Base-by-base conservation (phyloP, 2,329 filamentous ascomycete genomes). In the Hymenoscyphus linearis region DNA sequence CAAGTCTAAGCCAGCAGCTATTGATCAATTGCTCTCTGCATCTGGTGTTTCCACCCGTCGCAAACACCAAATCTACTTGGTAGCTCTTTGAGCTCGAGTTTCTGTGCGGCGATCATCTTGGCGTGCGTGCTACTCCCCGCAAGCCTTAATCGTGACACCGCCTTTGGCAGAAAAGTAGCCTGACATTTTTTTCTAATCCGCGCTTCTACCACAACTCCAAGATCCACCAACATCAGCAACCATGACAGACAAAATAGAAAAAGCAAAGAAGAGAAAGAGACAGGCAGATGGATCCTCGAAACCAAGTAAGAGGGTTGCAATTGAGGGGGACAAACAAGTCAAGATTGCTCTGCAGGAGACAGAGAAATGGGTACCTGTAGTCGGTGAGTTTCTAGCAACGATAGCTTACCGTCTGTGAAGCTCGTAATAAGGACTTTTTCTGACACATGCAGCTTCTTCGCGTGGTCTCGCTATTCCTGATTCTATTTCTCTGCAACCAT, bases 251-350 rank as follows among this genome's bases (percentile, higher is more conserved):
- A 66, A 64, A 34, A 55, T 64, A 14, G 70, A 72, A 13, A 68
- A 69, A 52, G 60, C 55, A 4, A 70, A 72, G 59, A 85, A 86
- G 73, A 77, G 83, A 61, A 85, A 85, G 74, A 77, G 80, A 63
- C 75, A 75, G 40, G 77, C 79, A 12, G 69, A 73, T 44, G 68
- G 72, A 2, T 71, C 73, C 0, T 66, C 64, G 2, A 70, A 69
- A 26, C 79, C 80, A 65, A 85, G 79, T 67, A 77, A 79, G 72
- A 84, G 83, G 73, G 78, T 81, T n/a, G 75, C 77, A 54, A 74
- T 82, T 47, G 75, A 80, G 66, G 68, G 57, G 10, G 65, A 68
- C 26, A 67, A 65, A 26, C 75, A 72, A 36, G 74, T 81, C 59
- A 77, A 74, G 50, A 75, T 85, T 34, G 76, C 79, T 35, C 77